Evolutionary conservation across 1,284 basidiomycete species (phyloP).

Genomic region (Porogramme epimiltina): DNA sequence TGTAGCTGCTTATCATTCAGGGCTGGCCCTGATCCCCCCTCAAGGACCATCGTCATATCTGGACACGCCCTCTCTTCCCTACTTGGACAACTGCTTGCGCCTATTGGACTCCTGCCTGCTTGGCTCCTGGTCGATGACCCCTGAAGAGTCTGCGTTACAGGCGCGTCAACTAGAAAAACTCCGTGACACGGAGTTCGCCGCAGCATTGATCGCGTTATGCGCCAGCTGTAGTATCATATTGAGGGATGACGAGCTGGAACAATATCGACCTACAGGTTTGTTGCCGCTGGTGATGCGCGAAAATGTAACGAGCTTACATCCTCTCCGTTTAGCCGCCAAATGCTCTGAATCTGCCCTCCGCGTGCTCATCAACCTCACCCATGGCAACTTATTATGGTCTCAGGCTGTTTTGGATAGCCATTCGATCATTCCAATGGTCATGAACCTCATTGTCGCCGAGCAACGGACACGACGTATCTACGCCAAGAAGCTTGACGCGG

Average conservation of each 20-base stretch:
- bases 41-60: slow-evolving; percentile 20
- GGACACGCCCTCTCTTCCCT: slow-evolving; percentile 43
- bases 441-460: slow-evolving; percentile 45
- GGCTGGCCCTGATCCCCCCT: slow-evolving; percentile 41
- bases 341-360: slow-evolving; percentile 62
- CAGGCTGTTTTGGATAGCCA: slow-evolving; percentile 45
- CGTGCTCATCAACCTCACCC: slow-evolving; percentile 69
- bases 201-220: slow-evolving; percentile 49
- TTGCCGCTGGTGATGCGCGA: no score
- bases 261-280: slow-evolving; percentile 21
- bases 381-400: slow-evolving; percentile 59
- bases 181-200: slow-evolving; percentile 33
- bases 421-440: slow-evolving; percentile 45
- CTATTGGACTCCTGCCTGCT: slow-evolving; percentile 66
- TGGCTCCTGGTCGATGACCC: slow-evolving; percentile 46
- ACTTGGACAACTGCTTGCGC: slow-evolving; percentile 56
- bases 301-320: no score
- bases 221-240: slow-evolving; percentile 38
- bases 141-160: slow-evolving; percentile 21
- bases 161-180: slow-evolving; percentile 19
- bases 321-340: slow-evolving; percentile 36
- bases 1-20: slow-evolving; percentile 41
- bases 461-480: slow-evolving; percentile 28
- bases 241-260: slow-evolving; percentile 24
- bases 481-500: slow-evolving; percentile 18